Conservation (phyloP, 225 moss, liverwort and hornwort species). For the Climacium dendroides region DNA sequence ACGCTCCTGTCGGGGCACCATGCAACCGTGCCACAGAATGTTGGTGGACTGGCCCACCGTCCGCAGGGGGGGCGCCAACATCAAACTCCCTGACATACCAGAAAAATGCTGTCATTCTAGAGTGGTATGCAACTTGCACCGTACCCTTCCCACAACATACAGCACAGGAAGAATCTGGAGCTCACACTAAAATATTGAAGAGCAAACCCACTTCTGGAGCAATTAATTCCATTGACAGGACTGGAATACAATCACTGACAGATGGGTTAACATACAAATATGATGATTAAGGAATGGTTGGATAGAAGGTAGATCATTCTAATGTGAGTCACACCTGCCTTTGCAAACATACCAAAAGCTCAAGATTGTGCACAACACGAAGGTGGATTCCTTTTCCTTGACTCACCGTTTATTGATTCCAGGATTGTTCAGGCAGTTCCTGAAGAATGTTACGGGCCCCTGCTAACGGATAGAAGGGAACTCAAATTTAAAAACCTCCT, state of each 20-base stretch:
- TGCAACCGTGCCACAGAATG: conserved; percentile 36
- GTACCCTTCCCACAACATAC: neutral
- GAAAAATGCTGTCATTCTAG: neutral
- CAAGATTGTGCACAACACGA: neutral
- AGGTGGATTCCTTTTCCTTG: neutral
- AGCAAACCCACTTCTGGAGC: neutral
- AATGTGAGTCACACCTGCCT: neutral
- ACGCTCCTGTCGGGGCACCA: conserved; percentile 30
- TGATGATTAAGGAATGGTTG: neutral
- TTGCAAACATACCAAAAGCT: neutral
- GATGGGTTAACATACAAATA: neutral
- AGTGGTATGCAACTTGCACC: neutral
- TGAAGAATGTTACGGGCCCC: neutral
- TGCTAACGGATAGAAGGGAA: neutral
- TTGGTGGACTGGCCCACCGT: conserved; percentile 39
- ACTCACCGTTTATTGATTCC: neutral
- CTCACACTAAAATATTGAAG: neutral
- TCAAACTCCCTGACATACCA: neutral
- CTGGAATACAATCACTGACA: neutral
- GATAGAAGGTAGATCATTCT: neutral
- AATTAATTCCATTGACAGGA: neutral
- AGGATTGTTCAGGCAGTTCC: neutral
- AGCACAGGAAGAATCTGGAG: neutral
- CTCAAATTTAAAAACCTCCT: neutral
- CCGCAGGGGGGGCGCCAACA: conserved; percentile 1